Percentiles rank a stretch among this genome's conserved stretches.
These are phyloP conservation scores for Rhodotorula sp. DNA, from an alignment of 1,284 basidiomycete genomes.

Conservation along the genomic window DNA sequence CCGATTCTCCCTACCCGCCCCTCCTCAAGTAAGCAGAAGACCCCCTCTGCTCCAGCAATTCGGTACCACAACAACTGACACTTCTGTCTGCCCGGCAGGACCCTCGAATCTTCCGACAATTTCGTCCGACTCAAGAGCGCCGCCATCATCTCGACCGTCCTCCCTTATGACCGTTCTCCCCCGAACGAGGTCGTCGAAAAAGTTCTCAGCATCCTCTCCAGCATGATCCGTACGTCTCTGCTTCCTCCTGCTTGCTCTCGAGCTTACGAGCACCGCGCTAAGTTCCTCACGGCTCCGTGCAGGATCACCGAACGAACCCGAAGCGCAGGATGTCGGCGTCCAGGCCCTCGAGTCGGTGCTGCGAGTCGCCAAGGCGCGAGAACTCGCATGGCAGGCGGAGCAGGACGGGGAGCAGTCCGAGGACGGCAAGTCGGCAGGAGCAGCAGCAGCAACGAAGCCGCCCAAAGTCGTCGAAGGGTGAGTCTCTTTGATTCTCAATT, in stretches of 20 bases:
- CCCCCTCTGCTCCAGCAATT: background rate
- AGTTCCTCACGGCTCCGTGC: background rate
- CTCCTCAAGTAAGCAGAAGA: conserved; percentile 64
- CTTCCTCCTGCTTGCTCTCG: conserved; percentile 43
- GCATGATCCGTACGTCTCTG: conserved; percentile 38
- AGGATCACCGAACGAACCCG: conserved; percentile 48
- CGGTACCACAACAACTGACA: background rate
- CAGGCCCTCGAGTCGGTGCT: conserved; percentile 86
- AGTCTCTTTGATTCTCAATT: too few species aligned
- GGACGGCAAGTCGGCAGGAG: conserved; percentile 1
- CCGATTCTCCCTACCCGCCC: conserved; percentile 79
- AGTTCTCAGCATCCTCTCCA: conserved; percentile 23
- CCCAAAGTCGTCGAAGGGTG: conserved; percentile 59
- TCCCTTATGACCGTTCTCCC: conserved; percentile 57
- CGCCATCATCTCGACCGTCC: conserved; percentile 81
- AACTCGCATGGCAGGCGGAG: conserved; percentile 52
- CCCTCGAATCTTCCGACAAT: conserved; percentile 82
- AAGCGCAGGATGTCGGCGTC: conserved; percentile 83
- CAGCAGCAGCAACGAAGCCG: conserved; percentile 25
- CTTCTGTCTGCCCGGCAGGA: conserved; percentile 54
- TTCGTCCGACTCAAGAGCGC: conserved; percentile 87
- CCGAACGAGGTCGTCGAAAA: conserved; percentile 23
- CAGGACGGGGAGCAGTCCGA: background rate
- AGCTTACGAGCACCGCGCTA: conserved; percentile 15
- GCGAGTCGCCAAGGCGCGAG: conserved; percentile 71